Percentiles rank a stretch among this genome's conserved stretches.
Evolutionary conservation across 2,329 filamentous ascomycete genomes (phyloP).

Genomic region (Calonectria pauciramosa): DNA sequence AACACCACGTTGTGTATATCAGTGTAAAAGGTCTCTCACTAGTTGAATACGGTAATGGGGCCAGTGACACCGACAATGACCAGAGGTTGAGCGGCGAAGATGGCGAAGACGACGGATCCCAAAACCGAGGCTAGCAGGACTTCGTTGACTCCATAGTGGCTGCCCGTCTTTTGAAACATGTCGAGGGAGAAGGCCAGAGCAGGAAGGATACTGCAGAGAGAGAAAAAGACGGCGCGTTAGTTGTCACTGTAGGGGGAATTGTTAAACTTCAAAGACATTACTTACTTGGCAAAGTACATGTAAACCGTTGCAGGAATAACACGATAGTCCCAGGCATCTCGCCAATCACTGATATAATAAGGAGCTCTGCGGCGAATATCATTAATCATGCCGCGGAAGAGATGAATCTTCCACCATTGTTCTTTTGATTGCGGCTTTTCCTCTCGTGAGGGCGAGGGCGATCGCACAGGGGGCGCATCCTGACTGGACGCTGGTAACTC

Average conservation of each 20-base stretch:
- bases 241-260: background rate
- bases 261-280: background rate
- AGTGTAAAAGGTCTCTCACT: conserved; percentile 59
- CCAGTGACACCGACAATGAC: conserved; percentile 93
- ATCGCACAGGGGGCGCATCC: conserved; percentile 9
- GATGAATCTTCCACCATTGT: conserved; percentile 80
- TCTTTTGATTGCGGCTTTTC: conserved; percentile 26
- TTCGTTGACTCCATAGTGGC: conserved; percentile 91
- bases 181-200: conserved; percentile 91
- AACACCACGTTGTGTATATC: background rate
- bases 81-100: conserved; percentile 86
- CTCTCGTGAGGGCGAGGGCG: background rate
- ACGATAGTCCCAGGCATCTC: conserved; percentile 90
- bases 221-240: conserved; percentile 25
- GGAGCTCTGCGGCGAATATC: conserved; percentile 82
- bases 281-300: conserved; percentile 95
- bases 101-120: conserved; percentile 83
- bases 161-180: conserved; percentile 91
- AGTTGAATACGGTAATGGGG: conserved; percentile 94
- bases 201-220: conserved; percentile 78
- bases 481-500: background rate
- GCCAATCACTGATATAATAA: conserved; percentile 87
- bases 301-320: conserved; percentile 90
- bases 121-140: conserved; percentile 89
- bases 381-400: conserved; percentile 85